Evolutionary conservation across 2,329 filamentous ascomycete genomes (phyloP), one percentile per base, ranked within the genome.

Genomic region (Pleomassaria siparia): DNA sequence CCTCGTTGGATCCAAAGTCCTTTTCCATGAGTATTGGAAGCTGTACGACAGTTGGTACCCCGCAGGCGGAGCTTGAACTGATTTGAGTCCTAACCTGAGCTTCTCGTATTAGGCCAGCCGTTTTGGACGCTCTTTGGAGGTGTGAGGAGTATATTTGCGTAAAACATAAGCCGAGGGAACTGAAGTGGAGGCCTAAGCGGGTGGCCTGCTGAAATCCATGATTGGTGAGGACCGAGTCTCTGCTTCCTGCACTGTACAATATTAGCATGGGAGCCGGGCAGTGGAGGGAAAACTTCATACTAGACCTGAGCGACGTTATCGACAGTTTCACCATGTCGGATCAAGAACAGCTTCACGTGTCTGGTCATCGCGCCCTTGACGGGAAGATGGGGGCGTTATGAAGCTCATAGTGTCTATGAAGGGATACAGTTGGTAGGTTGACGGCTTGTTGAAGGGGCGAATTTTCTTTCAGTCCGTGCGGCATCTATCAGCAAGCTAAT

Each of bases 281-380:
- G 20, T 6, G 54, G n/a, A 42, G 20, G 55, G 52, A 43, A 18
- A 44, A 18, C 2, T 55, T 46, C 50, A 50, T 77, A 89, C 86
- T 88, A 91, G 50, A 89, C 72, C 45, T 85, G 81, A 32, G 86
- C 87, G 49, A 94, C 86, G 69, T 96, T 96, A 73, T 96, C 88
- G 55, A 95, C 88, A 13, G 89, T 92, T 74, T 96, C 91, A 64
- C 86, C 91, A 77, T 96, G 91, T 47, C 91, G 85, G 62, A 95
- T 83, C 60, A 96, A 79, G 62, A 91, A 84, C 46, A 96, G 70
- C 63, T 78, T 80, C 81, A 87, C 82, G 46, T 57, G 56, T 47
- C 46, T 55, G 43, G 50, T 54, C 62, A 62, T 63, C 46, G 32
- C 56, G 50, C 58, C 59, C 59, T 46, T 47, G 24, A 39, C 20